Base-by-base conservation (phyloP, 257 asterid species). In the Solanum pinnatisectum region DNA sequence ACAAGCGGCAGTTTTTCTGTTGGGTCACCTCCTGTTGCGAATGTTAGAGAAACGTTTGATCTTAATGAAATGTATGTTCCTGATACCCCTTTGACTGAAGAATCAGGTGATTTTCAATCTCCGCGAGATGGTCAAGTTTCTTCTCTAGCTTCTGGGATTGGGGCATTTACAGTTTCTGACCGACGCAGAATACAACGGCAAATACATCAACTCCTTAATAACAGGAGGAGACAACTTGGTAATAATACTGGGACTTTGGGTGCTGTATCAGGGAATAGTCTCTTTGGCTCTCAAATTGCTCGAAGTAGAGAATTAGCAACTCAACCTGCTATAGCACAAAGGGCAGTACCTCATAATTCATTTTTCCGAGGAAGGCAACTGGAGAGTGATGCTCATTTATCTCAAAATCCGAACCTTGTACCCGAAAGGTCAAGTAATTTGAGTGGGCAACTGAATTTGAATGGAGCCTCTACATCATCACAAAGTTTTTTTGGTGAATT, bases 61-160 rank as follows among this genome's bases (percentile, higher is more conserved):
- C 95, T 95, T 32, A 95, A 96, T 77, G 99, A 94, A 91, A 91
- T 90, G 32, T 95, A 93, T 88, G 96, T 94, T 16, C 98, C 98
- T 16, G 98, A 94, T 65, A 93, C 96, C 74, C 98, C 96, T 30
- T 56, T 90, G 89, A 84, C 89, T n/a, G 98, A 93, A 73, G 87
- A 83, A 73, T 39, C 90, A 56, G 92, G 90, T n/a, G 90, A 87
- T 71, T 87, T 91, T 84, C 94, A 88, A 16, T 90, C 95, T 79
- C 95, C 95, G 16, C 89, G 95, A 77, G 93, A 91, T 91, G 89
- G 88, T 87, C 95, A 91, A 63, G 92, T 92, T 81, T 85, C 91
- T 89, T 89, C 95, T 16, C 93, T 95, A 73, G 79, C 89, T 68
- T 89, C 92, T 86, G 98, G 96, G 27, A 67, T 92, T 12, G 95